phyloP scores from a whole-genome alignment of 1,139 yeast genomes.

The Candida pseudoviswanathii region DNA sequence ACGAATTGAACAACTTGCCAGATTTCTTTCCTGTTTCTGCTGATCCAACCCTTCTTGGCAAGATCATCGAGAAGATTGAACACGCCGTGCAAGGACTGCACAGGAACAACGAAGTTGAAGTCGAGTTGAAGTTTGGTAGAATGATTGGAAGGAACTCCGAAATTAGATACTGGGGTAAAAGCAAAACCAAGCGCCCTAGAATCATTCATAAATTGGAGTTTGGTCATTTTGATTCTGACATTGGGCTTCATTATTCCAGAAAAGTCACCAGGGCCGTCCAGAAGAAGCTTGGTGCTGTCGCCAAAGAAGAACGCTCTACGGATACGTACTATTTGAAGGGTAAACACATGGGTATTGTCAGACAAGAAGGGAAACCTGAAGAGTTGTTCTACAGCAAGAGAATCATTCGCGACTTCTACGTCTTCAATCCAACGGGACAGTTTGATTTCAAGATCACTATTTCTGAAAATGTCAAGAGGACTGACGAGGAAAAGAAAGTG shows the following conservation, averaged over 20 bases:
- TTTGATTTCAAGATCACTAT: not conserved
- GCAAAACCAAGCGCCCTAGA: not conserved
- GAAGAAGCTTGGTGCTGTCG: not conserved
- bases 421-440: not conserved
- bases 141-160: slow-evolving; percentile 1
- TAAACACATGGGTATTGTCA: not conserved
- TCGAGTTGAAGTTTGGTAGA: slow-evolving; percentile 1
- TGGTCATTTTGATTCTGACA: slow-evolving; percentile 1
- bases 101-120: not conserved
- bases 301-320: not conserved
- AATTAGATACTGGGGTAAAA: not conserved
- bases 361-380: not conserved
- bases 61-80: not conserved
- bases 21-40: too few relatives aligned
- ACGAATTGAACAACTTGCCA: too few relatives aligned
- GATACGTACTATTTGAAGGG: not conserved
- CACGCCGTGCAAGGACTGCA: not conserved
- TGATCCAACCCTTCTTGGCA: not conserved
- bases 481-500: not conserved
- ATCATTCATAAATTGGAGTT: not conserved
- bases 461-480: not conserved
- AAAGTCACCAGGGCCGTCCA: not conserved
- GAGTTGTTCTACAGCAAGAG: not conserved
- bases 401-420: not conserved
- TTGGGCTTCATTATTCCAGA: not conserved